A percentile compares a stretch with the other conserved stretches of the same genome.
Conservation (phyloP, 371 early-diverging fungal species). For the Polyrhizophydium stewartii region DNA sequence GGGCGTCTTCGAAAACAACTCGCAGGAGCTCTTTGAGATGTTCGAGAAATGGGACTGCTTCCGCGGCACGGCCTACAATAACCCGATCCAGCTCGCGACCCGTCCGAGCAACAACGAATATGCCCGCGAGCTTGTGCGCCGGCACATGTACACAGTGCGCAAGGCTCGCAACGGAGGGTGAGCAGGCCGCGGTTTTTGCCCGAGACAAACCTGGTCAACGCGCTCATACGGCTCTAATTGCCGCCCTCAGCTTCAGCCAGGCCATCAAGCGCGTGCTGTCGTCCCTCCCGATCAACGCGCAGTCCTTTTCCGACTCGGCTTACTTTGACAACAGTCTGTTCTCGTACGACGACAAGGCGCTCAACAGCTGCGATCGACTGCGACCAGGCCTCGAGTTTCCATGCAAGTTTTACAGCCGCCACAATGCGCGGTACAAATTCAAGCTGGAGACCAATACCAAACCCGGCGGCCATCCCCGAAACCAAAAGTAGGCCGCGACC, state of each 20-base stretch:
- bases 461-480: background rate
- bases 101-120: constrained; percentile 38
- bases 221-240: background rate
- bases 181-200: background rate
- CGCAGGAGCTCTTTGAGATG: constrained; percentile 44
- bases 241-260: constrained; percentile 34
- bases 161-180: constrained; percentile 65
- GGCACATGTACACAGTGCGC: constrained; percentile 47
- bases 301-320: constrained; percentile 52
- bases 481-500: background rate
- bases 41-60: constrained; percentile 42
- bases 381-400: constrained; percentile 46
- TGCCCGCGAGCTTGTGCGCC: constrained; percentile 45
- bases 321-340: constrained; percentile 56
- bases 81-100: background rate
- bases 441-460: constrained; percentile 42
- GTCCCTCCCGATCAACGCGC: constrained; percentile 52
- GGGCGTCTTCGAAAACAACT: constrained; percentile 55
- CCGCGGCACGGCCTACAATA: constrained; percentile 32
- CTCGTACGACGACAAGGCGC: constrained; percentile 57
- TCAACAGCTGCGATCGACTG: constrained; percentile 45
- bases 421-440: constrained; percentile 46
- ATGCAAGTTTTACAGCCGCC: constrained; percentile 51
- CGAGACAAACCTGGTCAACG: background rate
- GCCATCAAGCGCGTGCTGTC: constrained; percentile 50